Evolutionary conservation across 2,329 filamentous ascomycete genomes (phyloP).

Genomic region (Xylariaceae sp.): DNA sequence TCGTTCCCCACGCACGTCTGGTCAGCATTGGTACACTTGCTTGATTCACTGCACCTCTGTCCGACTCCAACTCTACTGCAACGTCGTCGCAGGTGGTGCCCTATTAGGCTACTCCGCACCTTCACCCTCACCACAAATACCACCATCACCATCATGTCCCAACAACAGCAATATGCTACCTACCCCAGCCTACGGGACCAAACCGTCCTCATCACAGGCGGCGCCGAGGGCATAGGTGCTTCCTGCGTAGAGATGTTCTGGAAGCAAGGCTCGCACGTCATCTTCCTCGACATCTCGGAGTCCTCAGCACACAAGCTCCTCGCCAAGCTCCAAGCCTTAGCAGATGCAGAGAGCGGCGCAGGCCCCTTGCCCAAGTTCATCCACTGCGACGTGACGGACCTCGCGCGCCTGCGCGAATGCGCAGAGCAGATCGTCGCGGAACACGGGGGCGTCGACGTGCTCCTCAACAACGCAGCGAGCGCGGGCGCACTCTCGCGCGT

Average conservation of each 20-base stretch:
- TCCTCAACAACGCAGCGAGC: slow-evolving; percentile 36
- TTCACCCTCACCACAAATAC: too few relatives aligned
- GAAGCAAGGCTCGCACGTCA: slow-evolving; percentile 39
- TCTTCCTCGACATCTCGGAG: slow-evolving; percentile 40
- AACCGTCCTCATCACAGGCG: slow-evolving; percentile 42
- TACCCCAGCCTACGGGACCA: slow-evolving; percentile 40
- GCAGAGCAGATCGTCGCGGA: slow-evolving; percentile 32
- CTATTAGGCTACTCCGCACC: neutral
- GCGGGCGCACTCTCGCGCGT: slow-evolving; percentile 27
- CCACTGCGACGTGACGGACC: slow-evolving; percentile 39
- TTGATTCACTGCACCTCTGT: neutral
- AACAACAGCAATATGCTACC: slow-evolving; percentile 29
- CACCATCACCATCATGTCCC: slow-evolving; percentile 1
- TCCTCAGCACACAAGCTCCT: slow-evolving; percentile 32
- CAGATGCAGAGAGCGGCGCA: slow-evolving; percentile 7
- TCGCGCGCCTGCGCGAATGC: slow-evolving; percentile 32
- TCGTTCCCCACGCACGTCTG: neutral
- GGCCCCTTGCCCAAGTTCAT: slow-evolving; percentile 34
- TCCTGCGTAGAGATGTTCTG: slow-evolving; percentile 41
- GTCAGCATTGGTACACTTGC: neutral
- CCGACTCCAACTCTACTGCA: neutral
- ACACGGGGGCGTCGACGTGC: slow-evolving; percentile 30
- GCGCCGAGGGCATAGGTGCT: slow-evolving; percentile 44
- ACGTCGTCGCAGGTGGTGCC: neutral
- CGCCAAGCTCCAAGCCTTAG: slow-evolving; percentile 22